phyloP scores from a whole-genome alignment of 1,139 yeast genomes.

The Kazachstania sp. region DNA sequence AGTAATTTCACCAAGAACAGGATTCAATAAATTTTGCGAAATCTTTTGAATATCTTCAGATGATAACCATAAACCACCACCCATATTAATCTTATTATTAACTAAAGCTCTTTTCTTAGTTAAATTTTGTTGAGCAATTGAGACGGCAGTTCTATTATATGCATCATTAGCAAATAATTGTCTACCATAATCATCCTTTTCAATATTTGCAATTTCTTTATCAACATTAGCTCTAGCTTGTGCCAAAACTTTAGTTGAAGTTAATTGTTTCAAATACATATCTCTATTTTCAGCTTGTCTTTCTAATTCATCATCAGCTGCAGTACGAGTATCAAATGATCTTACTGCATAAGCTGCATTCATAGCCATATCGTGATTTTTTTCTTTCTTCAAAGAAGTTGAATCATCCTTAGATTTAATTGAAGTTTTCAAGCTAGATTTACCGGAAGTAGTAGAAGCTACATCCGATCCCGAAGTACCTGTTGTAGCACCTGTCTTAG shows the following conservation, averaged over 20 bases:
- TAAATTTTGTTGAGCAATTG: slow-evolving; percentile 52
- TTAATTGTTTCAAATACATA: slow-evolving; percentile 21
- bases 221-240: slow-evolving; percentile 56
- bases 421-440: background rate
- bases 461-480: background rate
- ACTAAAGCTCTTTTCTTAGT: slow-evolving; percentile 14
- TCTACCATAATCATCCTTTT: slow-evolving; percentile 33
- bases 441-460: background rate
- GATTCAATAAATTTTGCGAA: slow-evolving; percentile 76
- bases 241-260: slow-evolving; percentile 44
- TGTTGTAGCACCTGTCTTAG: slow-evolving; percentile 14
- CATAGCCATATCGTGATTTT: slow-evolving; percentile 29
- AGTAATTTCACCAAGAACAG: slow-evolving; percentile 72
- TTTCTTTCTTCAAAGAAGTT: background rate
- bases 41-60: slow-evolving; percentile 69
- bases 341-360: slow-evolving; percentile 44
- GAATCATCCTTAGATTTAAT: background rate
- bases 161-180: slow-evolving; percentile 33
- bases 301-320: slow-evolving; percentile 11
- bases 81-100: slow-evolving; percentile 47
- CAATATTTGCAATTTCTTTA: slow-evolving; percentile 39
- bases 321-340: slow-evolving; percentile 22
- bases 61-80: slow-evolving; percentile 80
- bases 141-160: slow-evolving; percentile 42
- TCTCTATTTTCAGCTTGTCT: slow-evolving; percentile 15